Evolutionary conservation across 768 basidiomycete species (phyloP), one percentile per base, ranked within the genome.

Genomic region (Tephrocybe sp.): DNA sequence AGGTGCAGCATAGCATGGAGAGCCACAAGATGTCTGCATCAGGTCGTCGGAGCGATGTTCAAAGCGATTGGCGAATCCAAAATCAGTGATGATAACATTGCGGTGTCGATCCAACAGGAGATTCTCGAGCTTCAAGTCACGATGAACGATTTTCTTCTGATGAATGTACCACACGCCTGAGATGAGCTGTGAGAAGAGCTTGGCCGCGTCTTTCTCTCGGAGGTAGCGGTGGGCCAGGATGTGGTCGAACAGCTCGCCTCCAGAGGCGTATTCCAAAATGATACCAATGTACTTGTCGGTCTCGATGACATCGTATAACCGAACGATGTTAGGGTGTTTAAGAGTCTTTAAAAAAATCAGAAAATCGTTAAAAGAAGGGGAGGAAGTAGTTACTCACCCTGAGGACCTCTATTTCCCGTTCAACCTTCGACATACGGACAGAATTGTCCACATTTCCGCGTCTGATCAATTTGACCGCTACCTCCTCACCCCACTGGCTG

Each of bases 211-310:
- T 57, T 83, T 83, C 69, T 98, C 97, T 58, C 89, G 87, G 60
- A 99, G 85, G 68, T 96, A 97, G 36, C 93, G 89, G 66, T 98
- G 97, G 17, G 96, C 96, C 45, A 98, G 84, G 66, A 99, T 99
- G 69, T 98, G 93, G 71, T 99, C 97, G 69, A 99, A 98, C 18
- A 99, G 84, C 67, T 99, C 97, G 50, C 97, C 97, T 47, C 97
- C 97, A 1, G 93, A 94, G 30, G 97, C 97, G 63, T 96, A 98
- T 68, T 98, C 97, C 55, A 99, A 84, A 60, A 99, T 96, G 65
- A 99, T 99, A 32, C 97, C 97, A 62, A 99, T 98, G 72, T 98
- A 98, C 70, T 97, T 98, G 77, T 98, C 97, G 1, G 97, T 98
- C 68, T 98, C 95, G 59, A 99, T 97, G 18, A 98, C 95, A 65